Conservation (phyloP, 2,329 filamentous ascomycete genomes). For the Onygenales sp. region DNA sequence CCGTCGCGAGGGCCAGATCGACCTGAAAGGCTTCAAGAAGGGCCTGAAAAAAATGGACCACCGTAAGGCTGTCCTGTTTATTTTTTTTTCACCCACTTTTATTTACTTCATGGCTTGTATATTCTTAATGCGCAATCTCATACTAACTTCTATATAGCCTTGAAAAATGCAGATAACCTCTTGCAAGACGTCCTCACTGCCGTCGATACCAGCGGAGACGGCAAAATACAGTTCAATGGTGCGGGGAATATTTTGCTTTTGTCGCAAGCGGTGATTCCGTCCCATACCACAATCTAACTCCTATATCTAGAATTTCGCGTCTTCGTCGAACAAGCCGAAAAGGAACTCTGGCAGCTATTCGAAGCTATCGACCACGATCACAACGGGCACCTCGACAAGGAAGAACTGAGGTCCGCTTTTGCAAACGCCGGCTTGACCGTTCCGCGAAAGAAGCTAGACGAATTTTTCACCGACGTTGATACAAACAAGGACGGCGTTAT, state of each 20-base stretch:
- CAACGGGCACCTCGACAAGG: constrained; percentile 77
- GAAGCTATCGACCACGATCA: constrained; percentile 74
- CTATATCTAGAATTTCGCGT: constrained; percentile 63
- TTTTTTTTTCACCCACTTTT: constrained; percentile 8
- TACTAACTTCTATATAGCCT: constrained; percentile 36
- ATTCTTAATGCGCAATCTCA: neutral
- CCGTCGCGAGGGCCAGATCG: constrained; percentile 65
- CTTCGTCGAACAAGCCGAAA: constrained; percentile 82
- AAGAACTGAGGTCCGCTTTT: constrained; percentile 74
- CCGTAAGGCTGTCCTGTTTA: constrained; percentile 48
- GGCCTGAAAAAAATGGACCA: constrained; percentile 85
- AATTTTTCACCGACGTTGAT: constrained; percentile 87
- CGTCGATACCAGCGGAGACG: constrained; percentile 80
- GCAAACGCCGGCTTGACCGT: constrained; percentile 67
- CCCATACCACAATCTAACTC: neutral
- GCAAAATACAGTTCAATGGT: constrained; percentile 87
- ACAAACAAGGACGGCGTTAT: constrained; percentile 79
- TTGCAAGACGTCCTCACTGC: constrained; percentile 68
- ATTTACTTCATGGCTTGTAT: constrained; percentile 12
- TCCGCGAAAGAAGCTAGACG: constrained; percentile 63
- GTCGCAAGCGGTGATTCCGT: constrained; percentile 2
- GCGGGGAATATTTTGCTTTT: constrained; percentile 21
- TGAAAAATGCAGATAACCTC: constrained; percentile 88
- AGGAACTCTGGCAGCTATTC: constrained; percentile 73
- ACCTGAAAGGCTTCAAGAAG: constrained; percentile 73